Conservation (phyloP, 805 yeast genomes). For the Lipomyces chichibuensis region DNA sequence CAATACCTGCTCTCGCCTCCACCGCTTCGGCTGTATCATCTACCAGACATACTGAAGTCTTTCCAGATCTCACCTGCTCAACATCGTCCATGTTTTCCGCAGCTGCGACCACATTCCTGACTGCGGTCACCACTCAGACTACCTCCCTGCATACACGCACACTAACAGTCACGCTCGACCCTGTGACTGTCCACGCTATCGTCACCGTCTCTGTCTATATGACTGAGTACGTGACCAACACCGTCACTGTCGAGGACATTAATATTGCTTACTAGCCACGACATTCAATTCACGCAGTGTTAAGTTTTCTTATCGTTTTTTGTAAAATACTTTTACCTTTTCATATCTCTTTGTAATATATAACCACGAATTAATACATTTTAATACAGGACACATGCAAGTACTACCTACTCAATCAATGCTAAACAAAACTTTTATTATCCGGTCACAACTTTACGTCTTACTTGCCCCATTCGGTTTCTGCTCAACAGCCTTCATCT, state of each 20-base stretch:
- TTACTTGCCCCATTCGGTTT: constrained; percentile 10
- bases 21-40: background rate
- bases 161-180: background rate
- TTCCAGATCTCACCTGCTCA: background rate
- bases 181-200: background rate
- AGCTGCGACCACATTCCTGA: background rate
- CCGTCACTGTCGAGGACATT: background rate
- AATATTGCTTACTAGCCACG: background rate
- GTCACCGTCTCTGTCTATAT: background rate
- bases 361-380: background rate
- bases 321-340: too few relatives aligned
- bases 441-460: background rate
- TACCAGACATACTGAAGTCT: background rate
- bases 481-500: constrained; percentile 46
- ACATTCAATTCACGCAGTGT: background rate
- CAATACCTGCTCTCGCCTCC: background rate
- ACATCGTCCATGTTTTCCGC: background rate
- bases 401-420: background rate
- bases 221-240: constrained; percentile 2
- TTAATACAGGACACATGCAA: background rate
- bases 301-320: background rate
- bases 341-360: background rate
- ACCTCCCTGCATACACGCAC: background rate
- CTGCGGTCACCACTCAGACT: background rate
- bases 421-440: background rate